Evolutionary conservation across 1,284 basidiomycete genomes (phyloP).

Genomic region (Xanthoconium separans): DNA sequence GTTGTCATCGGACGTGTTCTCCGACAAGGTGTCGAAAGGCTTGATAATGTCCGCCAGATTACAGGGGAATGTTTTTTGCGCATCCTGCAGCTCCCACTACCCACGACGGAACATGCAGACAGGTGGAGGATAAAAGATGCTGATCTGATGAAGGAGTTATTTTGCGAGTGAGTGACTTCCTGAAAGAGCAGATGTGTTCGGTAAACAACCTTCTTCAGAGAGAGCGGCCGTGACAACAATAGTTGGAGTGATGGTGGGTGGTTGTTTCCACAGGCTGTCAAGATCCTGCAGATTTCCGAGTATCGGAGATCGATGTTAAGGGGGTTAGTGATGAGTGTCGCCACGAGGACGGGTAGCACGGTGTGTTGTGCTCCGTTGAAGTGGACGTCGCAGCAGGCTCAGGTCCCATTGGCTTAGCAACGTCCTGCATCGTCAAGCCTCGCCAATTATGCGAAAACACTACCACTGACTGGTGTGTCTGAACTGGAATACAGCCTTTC

Average conservation of each 20-base stretch:
- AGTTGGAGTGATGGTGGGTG: conserved; percentile 70
- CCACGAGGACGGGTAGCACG: conserved; percentile 78
- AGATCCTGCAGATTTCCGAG: conserved; percentile 58
- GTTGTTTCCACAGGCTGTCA: conserved; percentile 72
- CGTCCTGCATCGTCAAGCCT: conserved; percentile 64
- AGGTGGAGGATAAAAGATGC: conserved; percentile 52
- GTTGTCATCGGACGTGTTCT: conserved; percentile 66
- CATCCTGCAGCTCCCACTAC: conserved; percentile 48
- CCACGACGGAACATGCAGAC: conserved; percentile 38
- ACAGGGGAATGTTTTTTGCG: conserved; percentile 65
- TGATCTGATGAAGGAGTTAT: conserved; percentile 49
- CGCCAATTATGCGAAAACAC: conserved; percentile 50
- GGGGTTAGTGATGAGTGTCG: conserved; percentile 76
- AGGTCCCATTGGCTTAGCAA: conserved; percentile 48
- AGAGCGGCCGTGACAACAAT: conserved; percentile 36
- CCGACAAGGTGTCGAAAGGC: conserved; percentile 88
- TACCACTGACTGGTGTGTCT: conserved; percentile 42
- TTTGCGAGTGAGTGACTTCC: conserved; percentile 47
- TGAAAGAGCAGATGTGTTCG: not conserved
- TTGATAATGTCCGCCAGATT: conserved; percentile 85
- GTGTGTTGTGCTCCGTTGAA: conserved; percentile 46
- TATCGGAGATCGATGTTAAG: conserved; percentile 66
- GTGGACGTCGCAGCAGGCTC: conserved; percentile 8
- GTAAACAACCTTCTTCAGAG: conserved; percentile 15
- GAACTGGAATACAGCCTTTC: conserved; percentile 43